Conservation (phyloP, 495 filamentous ascomycete species). For the Penicillium verhagenii region DNA sequence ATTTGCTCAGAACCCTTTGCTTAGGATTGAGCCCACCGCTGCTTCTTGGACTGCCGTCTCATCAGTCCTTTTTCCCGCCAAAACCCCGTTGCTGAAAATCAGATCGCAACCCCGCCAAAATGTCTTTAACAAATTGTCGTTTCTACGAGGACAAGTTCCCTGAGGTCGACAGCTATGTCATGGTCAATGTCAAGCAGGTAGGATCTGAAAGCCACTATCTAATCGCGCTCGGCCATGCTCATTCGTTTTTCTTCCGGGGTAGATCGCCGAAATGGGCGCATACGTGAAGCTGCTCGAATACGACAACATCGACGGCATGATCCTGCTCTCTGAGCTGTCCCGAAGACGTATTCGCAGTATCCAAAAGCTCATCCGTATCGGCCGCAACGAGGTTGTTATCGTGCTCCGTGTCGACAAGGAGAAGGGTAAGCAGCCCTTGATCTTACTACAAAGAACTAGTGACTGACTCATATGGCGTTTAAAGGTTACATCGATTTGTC, state of each 20-base stretch:
- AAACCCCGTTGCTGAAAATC: slow-evolving; percentile 23
- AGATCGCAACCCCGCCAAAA: slow-evolving; percentile 56
- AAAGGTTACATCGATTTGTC: slow-evolving; percentile 95
- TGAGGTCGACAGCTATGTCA: slow-evolving; percentile 98
- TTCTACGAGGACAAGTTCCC: slow-evolving; percentile 99
- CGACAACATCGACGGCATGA: slow-evolving; percentile 99
- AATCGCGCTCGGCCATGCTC: background rate
- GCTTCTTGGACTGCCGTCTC: slow-evolving; percentile 20
- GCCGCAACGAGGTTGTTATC: slow-evolving; percentile 96
- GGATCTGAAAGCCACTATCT: slow-evolving; percentile 12
- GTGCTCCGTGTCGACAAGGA: slow-evolving; percentile 98
- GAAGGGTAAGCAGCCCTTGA: slow-evolving; percentile 62
- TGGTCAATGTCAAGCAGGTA: slow-evolving; percentile 98
- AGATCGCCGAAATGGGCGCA: slow-evolving; percentile 99
- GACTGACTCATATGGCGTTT: slow-evolving; percentile 28
- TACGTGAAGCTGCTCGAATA: slow-evolving; percentile 99
- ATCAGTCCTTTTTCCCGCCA: slow-evolving; percentile 16
- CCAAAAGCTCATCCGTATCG: slow-evolving; percentile 97
- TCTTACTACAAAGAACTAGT: background rate
- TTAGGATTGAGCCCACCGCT: slow-evolving; percentile 7
- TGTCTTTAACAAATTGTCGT: slow-evolving; percentile 98
- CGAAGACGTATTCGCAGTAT: slow-evolving; percentile 96
- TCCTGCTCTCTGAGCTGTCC: slow-evolving; percentile 92
- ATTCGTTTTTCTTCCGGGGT: slow-evolving; percentile 5
- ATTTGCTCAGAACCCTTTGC: slow-evolving; percentile 10